Evolutionary conservation across 805 yeast species (phyloP), one percentile per base, ranked within the genome.

Genomic region (Yamadazyma tumulicola): DNA sequence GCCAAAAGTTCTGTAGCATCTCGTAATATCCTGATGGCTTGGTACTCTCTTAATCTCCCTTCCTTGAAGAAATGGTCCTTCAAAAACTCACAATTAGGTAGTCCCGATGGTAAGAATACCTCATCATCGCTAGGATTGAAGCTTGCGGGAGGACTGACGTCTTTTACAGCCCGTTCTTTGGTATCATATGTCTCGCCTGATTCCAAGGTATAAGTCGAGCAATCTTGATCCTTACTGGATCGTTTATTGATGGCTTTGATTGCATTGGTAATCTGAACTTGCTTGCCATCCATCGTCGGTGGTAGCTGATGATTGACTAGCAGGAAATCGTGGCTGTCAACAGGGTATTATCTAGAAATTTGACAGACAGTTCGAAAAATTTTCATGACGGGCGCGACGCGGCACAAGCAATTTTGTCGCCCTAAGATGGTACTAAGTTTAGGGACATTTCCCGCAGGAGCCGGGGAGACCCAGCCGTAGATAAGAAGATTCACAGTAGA

Each of bases 31-130:
- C 66, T 67, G 28, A 80, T 48, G 0, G 85, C 86, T 55, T 91
- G 97, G 8, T 67, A 66, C 36, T 79, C 81, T 10, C 73, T 67
- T 26, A 91, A 63, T 37, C 95, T 71, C 2, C 98, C 97, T 58
- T 93, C 97, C 26, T 72, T 66, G 45, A 70, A 64, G 46, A 89
- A 83, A 61, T 87, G 96, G 17, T 78, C 73, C 45, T 74, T 78
- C 37, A 93, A 59, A 48, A 85, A 84, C 26, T 63, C 76, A 46
- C 79, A 73, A 51, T 87, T 76, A 8, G 97, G 97, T 39, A 77
- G 61, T 2, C 86, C 88, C 35, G 71, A 69, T 3, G 63, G 57
- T 26, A 55, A 55, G 48, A 87, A 91, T 12, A 91, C 65, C 52
- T 85, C 78, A 4, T 62, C 72, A 52, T 89, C 86, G 0, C 72